Evolutionary conservation across 352 stramenopile species (phyloP), one percentile per base, ranked within the genome.

Genomic region (Pythium coloratum): DNA sequence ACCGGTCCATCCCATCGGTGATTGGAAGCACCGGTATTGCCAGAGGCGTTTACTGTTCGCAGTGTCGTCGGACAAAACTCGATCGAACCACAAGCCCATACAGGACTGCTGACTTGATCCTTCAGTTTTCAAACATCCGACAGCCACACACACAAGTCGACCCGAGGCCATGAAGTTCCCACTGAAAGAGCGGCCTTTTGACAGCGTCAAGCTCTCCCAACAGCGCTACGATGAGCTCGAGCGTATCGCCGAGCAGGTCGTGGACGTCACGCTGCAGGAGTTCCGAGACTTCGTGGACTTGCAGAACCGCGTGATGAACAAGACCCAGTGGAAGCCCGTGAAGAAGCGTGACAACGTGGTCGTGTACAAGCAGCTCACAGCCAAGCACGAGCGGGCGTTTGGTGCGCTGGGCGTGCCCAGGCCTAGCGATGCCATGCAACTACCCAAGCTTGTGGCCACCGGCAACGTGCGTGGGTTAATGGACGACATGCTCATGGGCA

Each of bases 301-400:
- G 64, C 70, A 72, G 65, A 55, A 73, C 62, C 62, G 64, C 40
- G 32, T 73, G 55, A 64, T 87, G 72, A 67, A 76, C 66, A 75
- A 62, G 26, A 32, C 42, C 18, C 69, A 70, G 10, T 89, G 79
- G 78, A 89, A 89, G 67, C 58, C 70, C 16, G 65, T 87, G 69
- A 85, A 85, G 62, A 73, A 67, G 6, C 70, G 76, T 49, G 78
- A 86, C 32, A 76, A 79, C 32, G 71, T 87, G 16, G 74, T 75
- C 24, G 73, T 87, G 13, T 87, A 75, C 69, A 77, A 65, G 47
- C 69, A 85, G 60, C 69, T 73, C 66, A 78, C 54, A 7, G 38
- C 33, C 18, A 61, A 64, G 26, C 51, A 34, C 51, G 66, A 76
- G 59, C 50, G 42, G 5, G 40, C 34, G 18, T 55, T 67, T 9